Base-by-base conservation (phyloP, 2,329 filamentous ascomycete species). In the Ascochyta lentis region DNA sequence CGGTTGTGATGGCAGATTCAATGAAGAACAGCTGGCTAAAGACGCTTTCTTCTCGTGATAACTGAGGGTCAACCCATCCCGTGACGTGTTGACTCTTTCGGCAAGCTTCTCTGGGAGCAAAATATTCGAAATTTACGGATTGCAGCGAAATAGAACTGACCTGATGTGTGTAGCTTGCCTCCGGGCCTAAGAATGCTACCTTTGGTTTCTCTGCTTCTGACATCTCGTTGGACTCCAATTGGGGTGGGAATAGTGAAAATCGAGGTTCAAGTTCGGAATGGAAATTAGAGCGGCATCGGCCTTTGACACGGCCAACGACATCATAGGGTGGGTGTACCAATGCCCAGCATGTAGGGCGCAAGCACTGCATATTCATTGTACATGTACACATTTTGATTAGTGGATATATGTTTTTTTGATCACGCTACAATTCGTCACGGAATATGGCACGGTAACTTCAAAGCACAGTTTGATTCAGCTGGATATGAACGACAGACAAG, bases 151-250 rank as follows among this genome's bases (percentile, higher is more conserved):
- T 8, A 19, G 16, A 6, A 60, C 72, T 57, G 68, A 89, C 87
- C 82, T 89, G 87, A 72, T 90, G 87, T 26, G 87, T 89, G 70
- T 89, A 90, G 31, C 86, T 89, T 23, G 85, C 85, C 63, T 80
- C 74, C 3, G 87, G 87, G 7, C 87, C 87, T 27, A 90, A 74
- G 67, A 85, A 90, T 38, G 85, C 82, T 24, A 86, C 74, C 23
- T 71, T 68, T 19, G 58, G 60, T 44, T 61, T 69, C 22, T 62
- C 47, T 12, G 54, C 39, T 5, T 53, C 54, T 19, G 49, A 41
- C 64, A 66, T 68, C 10, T 39, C 54, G 19, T 34, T 16, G 39
- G 29, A 19, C 29, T 43, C 33, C 34, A 43, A 31, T 39, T 45
- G 52, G 45, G 24, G 50, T 46, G 47, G 34, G 12, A 47, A 37